Conservation (phyloP, 108 stramenopile species). For the Cylindrotheca fusiformis region DNA sequence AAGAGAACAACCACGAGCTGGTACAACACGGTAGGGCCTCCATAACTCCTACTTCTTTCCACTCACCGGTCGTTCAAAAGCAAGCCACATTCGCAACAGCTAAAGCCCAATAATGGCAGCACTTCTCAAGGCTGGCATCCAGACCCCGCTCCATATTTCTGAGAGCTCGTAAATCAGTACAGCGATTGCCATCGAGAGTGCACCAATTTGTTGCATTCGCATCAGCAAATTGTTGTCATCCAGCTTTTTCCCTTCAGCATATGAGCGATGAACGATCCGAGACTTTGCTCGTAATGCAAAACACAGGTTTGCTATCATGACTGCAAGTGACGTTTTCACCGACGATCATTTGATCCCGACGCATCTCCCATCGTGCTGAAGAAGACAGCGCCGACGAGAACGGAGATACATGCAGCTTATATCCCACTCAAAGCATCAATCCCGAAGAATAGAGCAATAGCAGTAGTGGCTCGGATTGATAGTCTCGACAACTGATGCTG, state of each 20-base stretch:
- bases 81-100: constrained; percentile 55
- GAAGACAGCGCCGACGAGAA: constrained; percentile 54
- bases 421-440: constrained; percentile 43
- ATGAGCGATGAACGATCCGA: constrained; percentile 65
- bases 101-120: constrained; percentile 15
- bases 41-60: constrained; percentile 1
- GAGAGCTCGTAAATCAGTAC: constrained; percentile 31
- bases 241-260: constrained; percentile 44
- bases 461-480: constrained; percentile 79
- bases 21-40: no score
- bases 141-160: neutral
- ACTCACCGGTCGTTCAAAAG: constrained; percentile 23
- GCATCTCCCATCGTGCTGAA: constrained; percentile 53
- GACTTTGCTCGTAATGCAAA: constrained; percentile 72
- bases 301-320: constrained; percentile 64
- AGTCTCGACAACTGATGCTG: constrained; percentile 76
- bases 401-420: constrained; percentile 40
- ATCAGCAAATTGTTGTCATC: constrained; percentile 68
- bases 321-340: constrained; percentile 29
- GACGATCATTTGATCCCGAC: constrained; percentile 13
- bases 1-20: no score
- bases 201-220: constrained; percentile 71
- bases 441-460: constrained; percentile 55
- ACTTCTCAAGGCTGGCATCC: neutral
- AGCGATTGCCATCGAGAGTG: constrained; percentile 34